Evolutionary conservation across 441 rosid species (phyloP).

Genomic region (Raphanus hybrid): DNA sequence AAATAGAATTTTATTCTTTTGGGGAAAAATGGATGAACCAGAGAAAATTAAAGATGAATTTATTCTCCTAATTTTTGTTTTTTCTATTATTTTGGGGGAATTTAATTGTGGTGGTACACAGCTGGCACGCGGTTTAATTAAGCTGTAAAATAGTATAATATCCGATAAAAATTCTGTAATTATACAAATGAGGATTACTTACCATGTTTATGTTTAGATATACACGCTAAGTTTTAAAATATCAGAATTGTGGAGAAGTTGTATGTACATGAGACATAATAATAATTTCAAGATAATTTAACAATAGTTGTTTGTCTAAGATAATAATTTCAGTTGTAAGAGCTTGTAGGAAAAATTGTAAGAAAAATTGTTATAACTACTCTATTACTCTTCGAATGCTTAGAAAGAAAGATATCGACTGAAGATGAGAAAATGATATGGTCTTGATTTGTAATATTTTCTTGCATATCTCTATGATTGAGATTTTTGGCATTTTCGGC

Average conservation of each 20-base stretch:
- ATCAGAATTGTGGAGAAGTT: not conserved
- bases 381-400: not conserved
- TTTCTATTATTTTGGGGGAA: not conserved
- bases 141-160: not conserved
- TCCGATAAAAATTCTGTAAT: not conserved
- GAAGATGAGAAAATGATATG: conserved; percentile 25
- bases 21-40: conserved; percentile 28
- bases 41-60: conserved; percentile 13
- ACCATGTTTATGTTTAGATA: not conserved
- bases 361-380: not conserved
- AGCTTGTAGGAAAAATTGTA: not conserved
- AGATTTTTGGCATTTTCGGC: conserved; percentile 10
- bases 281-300: not conserved
- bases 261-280: not conserved
- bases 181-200: conserved; percentile 3
- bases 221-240: not conserved
- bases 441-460: conserved; percentile 20
- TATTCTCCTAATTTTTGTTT: not conserved
- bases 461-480: conserved; percentile 23
- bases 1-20: conserved; percentile 1
- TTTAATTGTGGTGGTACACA: conserved; percentile 24
- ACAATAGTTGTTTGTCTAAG: not conserved
- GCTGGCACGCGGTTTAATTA: conserved; percentile 33
- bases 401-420: not conserved
- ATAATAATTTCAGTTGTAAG: not conserved